phyloP scores from a whole-genome alignment of 768 basidiomycete genomes.

The Auricularia heimuer region DNA sequence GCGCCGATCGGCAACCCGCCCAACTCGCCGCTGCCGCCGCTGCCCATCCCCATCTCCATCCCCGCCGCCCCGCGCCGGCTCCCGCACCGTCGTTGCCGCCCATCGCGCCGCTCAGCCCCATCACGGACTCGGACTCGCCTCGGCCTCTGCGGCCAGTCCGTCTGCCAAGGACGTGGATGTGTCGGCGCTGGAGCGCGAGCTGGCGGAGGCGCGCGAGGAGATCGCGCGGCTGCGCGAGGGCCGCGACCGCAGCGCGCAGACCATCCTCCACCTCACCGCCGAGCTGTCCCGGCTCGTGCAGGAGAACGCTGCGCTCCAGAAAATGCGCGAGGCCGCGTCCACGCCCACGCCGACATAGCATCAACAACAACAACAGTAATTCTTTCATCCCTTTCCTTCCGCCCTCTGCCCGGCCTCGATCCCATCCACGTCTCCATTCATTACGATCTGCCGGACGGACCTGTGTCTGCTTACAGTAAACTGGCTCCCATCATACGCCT shows the following conservation, averaged over 20 bases:
- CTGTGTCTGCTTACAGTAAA: too few species aligned
- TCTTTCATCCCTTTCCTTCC: too few species aligned
- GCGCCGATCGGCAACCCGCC: not conserved
- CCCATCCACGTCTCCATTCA: too few species aligned
- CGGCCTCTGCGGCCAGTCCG: not conserved
- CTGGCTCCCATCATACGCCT: too few species aligned
- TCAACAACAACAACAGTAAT: too few species aligned
- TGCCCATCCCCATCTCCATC: not conserved
- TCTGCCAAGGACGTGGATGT: not conserved
- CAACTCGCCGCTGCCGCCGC: not conserved
- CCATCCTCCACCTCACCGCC: not conserved
- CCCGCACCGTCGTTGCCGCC: not conserved
- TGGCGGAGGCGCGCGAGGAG: not conserved
- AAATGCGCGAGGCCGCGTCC: not conserved
- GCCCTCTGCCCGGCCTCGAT: too few species aligned
- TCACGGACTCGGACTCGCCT: not conserved
- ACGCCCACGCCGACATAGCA: not conserved
- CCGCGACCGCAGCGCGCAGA: not conserved
- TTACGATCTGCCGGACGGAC: too few species aligned
- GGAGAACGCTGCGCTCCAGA: constrained; percentile 1
- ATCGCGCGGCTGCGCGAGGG: constrained; percentile 1
- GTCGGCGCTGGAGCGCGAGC: not conserved
- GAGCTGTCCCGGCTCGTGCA: not conserved
- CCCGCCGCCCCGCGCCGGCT: not conserved
- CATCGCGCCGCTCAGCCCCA: not conserved